Evolutionary conservation across 495 filamentous ascomycete genomes (phyloP), one percentile per base, ranked within the genome.

Genomic region (Tuber indicum): DNA sequence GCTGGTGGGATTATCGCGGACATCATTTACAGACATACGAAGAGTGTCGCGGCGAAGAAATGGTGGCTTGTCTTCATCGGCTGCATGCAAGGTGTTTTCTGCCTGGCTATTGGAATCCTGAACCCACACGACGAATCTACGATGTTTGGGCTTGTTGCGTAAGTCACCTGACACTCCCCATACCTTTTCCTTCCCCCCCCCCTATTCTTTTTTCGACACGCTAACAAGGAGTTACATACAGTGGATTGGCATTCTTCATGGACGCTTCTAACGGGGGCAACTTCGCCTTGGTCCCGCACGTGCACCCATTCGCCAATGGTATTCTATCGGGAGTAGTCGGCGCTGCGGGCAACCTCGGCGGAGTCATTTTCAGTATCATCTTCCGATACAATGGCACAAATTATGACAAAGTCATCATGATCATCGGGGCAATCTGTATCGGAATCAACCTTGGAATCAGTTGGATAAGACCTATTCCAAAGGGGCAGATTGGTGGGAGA

Each of bases 251-350:
- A 0, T 87, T 97, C 82, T 97, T 97, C 87, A 86, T 94, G 70
- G 94, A 95, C 81, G 92, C 91, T 4, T 89, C 89, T 78, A 97
- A 97, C 81, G 94, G 94, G 1, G 92, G 91, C 14, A 95, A 92
- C 84, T 97, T 96, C 83, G 88, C 92, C 0, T 86, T 97, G 43
- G 89, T 97, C 3, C 94, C 94, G 71, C 94, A 97, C 81, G 91
- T 96, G 4, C 90, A 93, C 81, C 93, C 94, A 0, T 88, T 86
- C 76, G 91, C 92, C 46, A 91, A 92, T 81, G 90, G 90, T 72
- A 89, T 96, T 74, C 87, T 97, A 36, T 91, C 90, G 17, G 94
- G 94, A 26, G 84, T 91, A 70, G 91, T 93, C 19, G 94, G 94
- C 12, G 94, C 91, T 0, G 86, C 89, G 19, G 94, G 94, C 3